Conservation (phyloP, 306 rosid species). For the Pachyrhizus erosus region DNA sequence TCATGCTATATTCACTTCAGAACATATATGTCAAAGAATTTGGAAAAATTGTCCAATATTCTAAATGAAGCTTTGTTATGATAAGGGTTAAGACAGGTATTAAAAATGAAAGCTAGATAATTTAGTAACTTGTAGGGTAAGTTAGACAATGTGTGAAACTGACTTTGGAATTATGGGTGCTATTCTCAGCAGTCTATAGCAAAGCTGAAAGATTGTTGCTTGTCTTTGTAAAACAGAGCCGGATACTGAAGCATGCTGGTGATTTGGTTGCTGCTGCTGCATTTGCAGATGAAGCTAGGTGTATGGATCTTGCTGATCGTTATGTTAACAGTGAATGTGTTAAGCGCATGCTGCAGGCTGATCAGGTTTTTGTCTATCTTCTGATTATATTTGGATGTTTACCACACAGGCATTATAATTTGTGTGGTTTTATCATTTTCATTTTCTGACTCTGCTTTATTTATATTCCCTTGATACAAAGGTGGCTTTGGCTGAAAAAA, state of each 20-base stretch:
- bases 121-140: background rate
- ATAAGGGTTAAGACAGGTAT: background rate
- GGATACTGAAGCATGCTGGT: conserved; percentile 97
- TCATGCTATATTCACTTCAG: background rate
- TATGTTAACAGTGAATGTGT: conserved; percentile 94
- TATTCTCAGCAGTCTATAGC: conserved; percentile 11
- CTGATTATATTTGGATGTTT: conserved; percentile 3
- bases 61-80: background rate
- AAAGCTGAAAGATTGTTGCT: conserved; percentile 27
- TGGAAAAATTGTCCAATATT: background rate
- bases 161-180: conserved; percentile 6
- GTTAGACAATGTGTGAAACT: conserved; percentile 15
- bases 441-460: conserved; percentile 32
- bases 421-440: conserved; percentile 27
- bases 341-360: conserved; percentile 99
- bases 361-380: conserved; percentile 66
- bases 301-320: conserved; percentile 98
- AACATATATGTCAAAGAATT: conserved; percentile 13
- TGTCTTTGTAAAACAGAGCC: conserved; percentile 74
- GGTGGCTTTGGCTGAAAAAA: conserved; percentile 95
- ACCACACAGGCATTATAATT: background rate
- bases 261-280: conserved; percentile 94
- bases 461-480: conserved; percentile 38
- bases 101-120: conserved; percentile 13
- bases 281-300: conserved; percentile 94